Evolutionary conservation across 2,329 filamentous ascomycete genomes (phyloP), one percentile per base, ranked within the genome.

Genomic region (Hypocreales sp.): DNA sequence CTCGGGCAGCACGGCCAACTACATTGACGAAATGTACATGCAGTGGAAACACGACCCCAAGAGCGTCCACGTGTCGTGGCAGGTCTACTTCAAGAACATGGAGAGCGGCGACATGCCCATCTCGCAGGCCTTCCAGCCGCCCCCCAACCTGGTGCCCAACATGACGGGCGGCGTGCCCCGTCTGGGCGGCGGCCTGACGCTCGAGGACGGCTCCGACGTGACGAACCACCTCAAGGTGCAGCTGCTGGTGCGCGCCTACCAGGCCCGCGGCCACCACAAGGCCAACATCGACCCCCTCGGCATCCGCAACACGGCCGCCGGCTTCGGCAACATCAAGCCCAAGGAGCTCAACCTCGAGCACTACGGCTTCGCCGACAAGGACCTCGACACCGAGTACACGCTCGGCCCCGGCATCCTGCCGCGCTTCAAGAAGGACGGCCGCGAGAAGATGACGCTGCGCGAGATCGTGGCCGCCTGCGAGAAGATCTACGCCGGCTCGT

Each of bases 1-100:
- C 35, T 82, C 84, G 37, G 90, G 90, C 41, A 95, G 82, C 64
- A 90, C 87, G 34, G 90, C 90, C 58, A 94, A 92, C 64, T 98
- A 98, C 62, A 83, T 98, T 52, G 90, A 98, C 56, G 90, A 94
- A 65, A 98, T 98, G 90, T 98, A 98, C 60, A 65, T 94, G 63
- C 76, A 86, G 52, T 98, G 90, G 90, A 93, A 87, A 60, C 67
- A 80, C 38, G 84, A 98, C 45, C 86, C 90, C 28, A 70, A 74
- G 45, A 93, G 82, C 50, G 90, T 98, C 33, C 90, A 98, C 58
- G 69, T 93, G 45, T 98, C 90, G 53, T 98, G 90, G 90, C 87
- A 93, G 62, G 77, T 92, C 51, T 98, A 98, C 70, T 98, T 98
- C 71, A 82, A 77, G 62, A 98, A 98, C 62, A 94, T 98, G 80